These are phyloP conservation scores for Aspergillus sclerotiicarbonarius DNA, from an alignment of 495 filamentous ascomycete genomes.

Conservation along the genomic window DNA sequence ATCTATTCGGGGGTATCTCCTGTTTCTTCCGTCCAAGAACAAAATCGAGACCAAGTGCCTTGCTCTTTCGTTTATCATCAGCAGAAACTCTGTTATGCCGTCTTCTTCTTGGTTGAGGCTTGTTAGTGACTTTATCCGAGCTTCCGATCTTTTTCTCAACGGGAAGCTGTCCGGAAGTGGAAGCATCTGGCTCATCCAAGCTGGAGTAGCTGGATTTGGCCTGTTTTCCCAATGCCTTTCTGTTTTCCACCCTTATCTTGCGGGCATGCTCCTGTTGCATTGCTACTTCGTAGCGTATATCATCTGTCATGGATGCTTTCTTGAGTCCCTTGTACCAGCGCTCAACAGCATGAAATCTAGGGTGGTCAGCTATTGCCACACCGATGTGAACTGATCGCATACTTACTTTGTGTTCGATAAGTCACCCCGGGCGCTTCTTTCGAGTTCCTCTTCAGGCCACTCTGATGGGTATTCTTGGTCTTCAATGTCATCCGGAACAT, in stretches of 20 bases:
- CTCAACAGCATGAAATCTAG: not conserved
- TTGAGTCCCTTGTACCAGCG: not conserved
- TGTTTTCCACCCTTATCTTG: not conserved
- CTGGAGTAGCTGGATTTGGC: no score
- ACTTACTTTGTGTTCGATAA: not conserved
- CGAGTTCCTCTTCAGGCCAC: not conserved
- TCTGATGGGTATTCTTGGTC: not conserved
- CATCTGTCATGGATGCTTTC: not conserved
- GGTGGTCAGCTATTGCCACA: not conserved
- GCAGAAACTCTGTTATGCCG: slow-evolving; percentile 13
- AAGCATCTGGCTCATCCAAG: not conserved
- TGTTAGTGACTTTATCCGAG: not conserved
- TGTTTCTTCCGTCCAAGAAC: not conserved
- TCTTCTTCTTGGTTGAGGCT: not conserved
- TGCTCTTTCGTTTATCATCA: slow-evolving; percentile 15
- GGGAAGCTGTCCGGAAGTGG: not conserved
- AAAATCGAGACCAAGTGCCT: slow-evolving; percentile 16
- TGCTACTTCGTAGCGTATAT: not conserved
- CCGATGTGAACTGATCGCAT: no score
- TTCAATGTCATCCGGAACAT: not conserved
- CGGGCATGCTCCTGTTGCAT: not conserved
- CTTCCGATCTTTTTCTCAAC: no score
- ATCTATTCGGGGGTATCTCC: not conserved
- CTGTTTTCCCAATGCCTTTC: not conserved
- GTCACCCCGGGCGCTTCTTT: not conserved